These are phyloP conservation scores for Coniochaeta ligniaria DNA, from an alignment of 2,329 filamentous ascomycete species.

Conservation along the genomic window DNA sequence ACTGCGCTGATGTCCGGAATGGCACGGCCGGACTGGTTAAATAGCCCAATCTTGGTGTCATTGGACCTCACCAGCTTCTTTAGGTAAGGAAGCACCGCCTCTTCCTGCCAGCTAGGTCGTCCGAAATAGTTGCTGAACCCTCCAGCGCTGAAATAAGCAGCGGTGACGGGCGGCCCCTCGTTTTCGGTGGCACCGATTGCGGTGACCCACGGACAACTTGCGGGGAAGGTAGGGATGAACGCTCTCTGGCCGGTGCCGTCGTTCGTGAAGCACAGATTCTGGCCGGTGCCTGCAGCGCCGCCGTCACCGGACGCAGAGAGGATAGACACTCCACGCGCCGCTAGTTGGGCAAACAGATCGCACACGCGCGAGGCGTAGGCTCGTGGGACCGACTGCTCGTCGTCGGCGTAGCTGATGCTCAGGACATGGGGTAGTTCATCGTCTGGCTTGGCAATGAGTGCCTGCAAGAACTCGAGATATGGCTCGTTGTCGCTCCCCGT, in stretches of 20 bases:
- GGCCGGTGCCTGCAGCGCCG: conserved; percentile 33
- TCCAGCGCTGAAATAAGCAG: conserved; percentile 38
- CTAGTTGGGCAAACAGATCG: conserved; percentile 43
- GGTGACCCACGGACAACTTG: conserved; percentile 46
- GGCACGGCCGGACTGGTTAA: conserved; percentile 37
- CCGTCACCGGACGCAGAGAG: conserved; percentile 45
- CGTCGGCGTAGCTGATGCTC: conserved; percentile 51
- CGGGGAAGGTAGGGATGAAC: conserved; percentile 14
- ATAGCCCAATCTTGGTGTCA: conserved; percentile 33
- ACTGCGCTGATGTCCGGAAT: conserved; percentile 48
- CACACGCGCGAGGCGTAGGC: conserved; percentile 47
- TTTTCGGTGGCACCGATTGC: conserved; percentile 44
- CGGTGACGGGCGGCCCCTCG: conserved; percentile 27
- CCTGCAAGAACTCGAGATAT: conserved; percentile 45
- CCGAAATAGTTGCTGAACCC: conserved; percentile 46
- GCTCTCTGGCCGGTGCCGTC: conserved; percentile 45
- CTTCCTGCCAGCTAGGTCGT: conserved; percentile 37
- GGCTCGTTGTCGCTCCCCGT: conserved; percentile 42
- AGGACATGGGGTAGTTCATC: conserved; percentile 46
- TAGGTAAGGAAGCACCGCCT: conserved; percentile 32
- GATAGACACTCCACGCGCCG: conserved; percentile 43
- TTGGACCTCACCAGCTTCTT: conserved; percentile 4
- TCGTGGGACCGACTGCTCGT: conserved; percentile 46
- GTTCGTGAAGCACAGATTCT: conserved; percentile 49
- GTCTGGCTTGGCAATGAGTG: conserved; percentile 36